Conservation (phyloP, 2,329 filamentous ascomycete genomes). For the Pestalotiopsis sp. region DNA sequence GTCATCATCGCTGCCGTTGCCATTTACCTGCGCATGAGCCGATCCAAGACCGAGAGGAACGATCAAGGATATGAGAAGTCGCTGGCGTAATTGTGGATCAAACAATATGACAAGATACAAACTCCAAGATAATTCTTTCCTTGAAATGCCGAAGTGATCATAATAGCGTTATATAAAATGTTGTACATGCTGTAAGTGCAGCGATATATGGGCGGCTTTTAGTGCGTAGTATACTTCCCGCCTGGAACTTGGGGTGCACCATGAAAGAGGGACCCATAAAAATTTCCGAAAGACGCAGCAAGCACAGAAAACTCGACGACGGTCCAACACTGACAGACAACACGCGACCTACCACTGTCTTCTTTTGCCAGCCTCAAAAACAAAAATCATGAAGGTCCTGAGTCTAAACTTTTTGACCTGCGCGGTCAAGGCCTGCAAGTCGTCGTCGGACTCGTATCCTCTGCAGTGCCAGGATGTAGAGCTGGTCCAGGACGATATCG, state of each 20-base stretch:
- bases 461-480: constrained; percentile 92
- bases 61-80: constrained; percentile 47
- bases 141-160: not conserved
- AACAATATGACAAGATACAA: not conserved
- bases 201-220: not conserved
- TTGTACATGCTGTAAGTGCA: not conserved
- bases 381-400: constrained; percentile 79
- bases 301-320: not conserved
- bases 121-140: not conserved
- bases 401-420: constrained; percentile 97
- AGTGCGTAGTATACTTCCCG: not conserved
- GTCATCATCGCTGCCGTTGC: constrained; percentile 50
- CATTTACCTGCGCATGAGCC: constrained; percentile 46
- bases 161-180: not conserved
- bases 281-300: constrained; percentile 8
- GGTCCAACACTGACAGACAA: not conserved
- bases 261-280: constrained; percentile 14
- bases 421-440: constrained; percentile 93
- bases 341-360: not conserved
- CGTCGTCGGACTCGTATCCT: constrained; percentile 77
- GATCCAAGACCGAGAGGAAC: constrained; percentile 33
- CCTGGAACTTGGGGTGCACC: not conserved
- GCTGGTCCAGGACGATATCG: constrained; percentile 81
- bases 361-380: not conserved
- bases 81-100: constrained; percentile 37